Base-by-base conservation (phyloP, 805 yeast species). In the Cyberlindnera saturnus region DNA sequence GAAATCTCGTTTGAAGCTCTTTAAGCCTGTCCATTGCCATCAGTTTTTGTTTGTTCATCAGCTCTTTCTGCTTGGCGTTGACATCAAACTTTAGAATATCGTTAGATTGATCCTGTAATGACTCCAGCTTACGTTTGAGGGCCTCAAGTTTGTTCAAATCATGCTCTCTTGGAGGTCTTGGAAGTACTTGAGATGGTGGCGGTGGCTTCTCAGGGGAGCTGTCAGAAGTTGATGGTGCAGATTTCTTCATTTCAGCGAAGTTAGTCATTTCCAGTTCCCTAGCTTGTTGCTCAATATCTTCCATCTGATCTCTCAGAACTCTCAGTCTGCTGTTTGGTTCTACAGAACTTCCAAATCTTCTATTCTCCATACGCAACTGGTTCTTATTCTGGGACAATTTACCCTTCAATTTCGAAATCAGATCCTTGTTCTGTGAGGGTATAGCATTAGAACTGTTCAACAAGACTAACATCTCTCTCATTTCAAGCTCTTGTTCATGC, bases 221-320 rank as follows among this genome's bases (percentile, higher is more conserved):
- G 2, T 41, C 46, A 11, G 53, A 37, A 6, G 57, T 52, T 5
- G 52, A 39, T 14, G 54, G 50, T 6, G 11, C 40, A 28, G 39
- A 45, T 46, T 40, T 59, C 49, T 47, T 64, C 51, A 43, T 49
- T 29, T 79, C 86, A 23, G 76, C 82, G 55, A 87, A 89, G 51
- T 88, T 93, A 17, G 86, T 83, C 76, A 79, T 82, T 60, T 91
- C 97, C 45, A 91, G 70, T 55, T 84, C 86, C 47, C 95, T 69
- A 0, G 96, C 96, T 67, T 86, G 86, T 38, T 77, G 75, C 58
- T 86, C 96, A 41, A 90, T 71, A 49, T 78, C 82, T 46, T 86
- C 95, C 96, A 88, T 88, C 58, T 82, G 76, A 53, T 82, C 86
- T 43, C 96, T 71, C 53, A 90, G 69, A 36, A 78, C 81, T 47